Evolutionary conservation across 495 filamentous ascomycete genomes (phyloP).

Genomic region (Trichoderma asperelloides): DNA sequence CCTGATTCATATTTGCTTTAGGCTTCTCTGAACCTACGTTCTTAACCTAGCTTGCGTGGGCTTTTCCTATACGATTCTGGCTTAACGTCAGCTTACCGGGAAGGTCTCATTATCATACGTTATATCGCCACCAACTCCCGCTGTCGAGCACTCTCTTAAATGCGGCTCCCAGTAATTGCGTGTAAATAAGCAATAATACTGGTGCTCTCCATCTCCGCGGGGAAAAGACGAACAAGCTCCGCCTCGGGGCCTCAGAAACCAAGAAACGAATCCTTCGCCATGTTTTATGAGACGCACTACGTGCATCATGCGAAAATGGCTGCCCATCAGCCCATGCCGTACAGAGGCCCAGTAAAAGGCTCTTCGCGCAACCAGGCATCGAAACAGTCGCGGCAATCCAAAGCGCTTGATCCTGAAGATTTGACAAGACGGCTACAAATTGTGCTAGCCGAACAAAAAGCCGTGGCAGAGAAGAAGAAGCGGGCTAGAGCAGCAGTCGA

Average conservation of each 20-base stretch:
- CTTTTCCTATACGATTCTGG: neutral
- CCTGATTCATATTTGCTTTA: neutral
- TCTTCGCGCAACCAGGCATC: neutral
- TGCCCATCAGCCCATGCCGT: neutral
- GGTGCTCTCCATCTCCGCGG: neutral
- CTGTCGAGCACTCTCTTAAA: neutral
- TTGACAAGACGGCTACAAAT: conserved; percentile 36
- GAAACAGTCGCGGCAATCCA: conserved; percentile 19
- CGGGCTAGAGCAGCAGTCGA: conserved; percentile 11
- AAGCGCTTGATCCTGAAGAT: conserved; percentile 43
- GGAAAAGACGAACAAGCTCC: neutral
- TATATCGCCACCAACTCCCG: neutral
- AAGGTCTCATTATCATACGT: neutral
- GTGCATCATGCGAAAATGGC: neutral
- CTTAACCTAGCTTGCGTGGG: neutral
- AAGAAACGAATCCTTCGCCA: neutral
- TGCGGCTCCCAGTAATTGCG: neutral
- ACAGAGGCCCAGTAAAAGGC: neutral
- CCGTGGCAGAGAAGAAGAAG: conserved; percentile 17
- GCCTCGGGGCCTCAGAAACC: neutral
- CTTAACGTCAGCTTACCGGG: neutral
- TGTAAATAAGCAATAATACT: neutral
- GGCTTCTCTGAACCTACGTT: neutral
- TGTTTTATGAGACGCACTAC: conserved; percentile 2
- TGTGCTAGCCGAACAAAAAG: conserved; percentile 35